Base-by-base conservation (phyloP, 805 yeast species). In the Teunomyces cretensis region DNA sequence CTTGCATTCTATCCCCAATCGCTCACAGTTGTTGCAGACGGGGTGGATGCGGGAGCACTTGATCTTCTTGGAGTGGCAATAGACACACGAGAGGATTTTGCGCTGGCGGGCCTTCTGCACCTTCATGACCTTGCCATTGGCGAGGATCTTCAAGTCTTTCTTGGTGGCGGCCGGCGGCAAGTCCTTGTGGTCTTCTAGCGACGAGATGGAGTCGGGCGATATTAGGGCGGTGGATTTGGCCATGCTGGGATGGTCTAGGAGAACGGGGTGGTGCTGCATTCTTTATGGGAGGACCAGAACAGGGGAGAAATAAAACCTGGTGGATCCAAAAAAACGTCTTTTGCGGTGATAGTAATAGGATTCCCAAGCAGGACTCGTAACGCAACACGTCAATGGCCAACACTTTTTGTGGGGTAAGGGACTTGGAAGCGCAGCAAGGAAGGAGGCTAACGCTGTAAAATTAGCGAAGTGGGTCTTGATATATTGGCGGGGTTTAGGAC, bases 21-120 rank as follows among this genome's bases (percentile, higher is more conserved):
- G 76, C 13, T 67, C 63, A 61, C 88, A 83, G 50, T 74, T 73
- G 22, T 69, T 64, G 55, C 88, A 84, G 12, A 75, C 64, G 1
- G 87, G 88, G 33, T 71, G 74, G 33, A 69, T 73, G 47, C 83
- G 72, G n/a, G 80, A 77, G 59, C 88, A 83, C 51, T 79, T 80
- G 47, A 81, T 75, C 62, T 82, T 83, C 60, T 79, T 80, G 33
- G 78, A 72, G 54, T 81, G 83, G 54, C 86, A 81, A 38, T 83
- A 67, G 12, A 77, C 73, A 57, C 86, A 81, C 43, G 79, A 72
- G 36, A 76, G 65, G 36, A 81, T 80, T 53, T 75, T 75, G 43
- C 87, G 58, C 58, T 81, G 87, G 49, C 87, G 74, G 2, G 81
- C 67, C 47, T 77, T 79, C 53, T 81, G 87, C 13, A 80, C 76